phyloP scores from a whole-genome alignment of 164 flowering plant species.

The Umbilicus rupestris region DNA sequence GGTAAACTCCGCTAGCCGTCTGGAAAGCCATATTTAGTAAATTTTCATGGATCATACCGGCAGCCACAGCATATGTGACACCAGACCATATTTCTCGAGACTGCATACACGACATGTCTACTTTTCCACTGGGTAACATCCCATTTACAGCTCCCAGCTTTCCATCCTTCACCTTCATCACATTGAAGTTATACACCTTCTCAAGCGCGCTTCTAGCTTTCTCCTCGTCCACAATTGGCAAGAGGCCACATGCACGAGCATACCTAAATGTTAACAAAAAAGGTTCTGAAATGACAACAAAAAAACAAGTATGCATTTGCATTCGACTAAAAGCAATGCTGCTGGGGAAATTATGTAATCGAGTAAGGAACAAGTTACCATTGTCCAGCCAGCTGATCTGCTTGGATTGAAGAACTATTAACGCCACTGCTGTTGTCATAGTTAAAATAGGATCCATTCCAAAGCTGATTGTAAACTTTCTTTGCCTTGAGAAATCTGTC shows the following conservation, averaged over 20 bases:
- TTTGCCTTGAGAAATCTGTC: constrained; percentile 63
- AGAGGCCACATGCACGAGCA: constrained; percentile 79
- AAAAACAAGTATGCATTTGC: not conserved
- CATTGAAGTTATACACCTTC: constrained; percentile 64
- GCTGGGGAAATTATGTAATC: no score
- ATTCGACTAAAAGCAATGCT: no score
- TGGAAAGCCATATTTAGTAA: constrained; percentile 17
- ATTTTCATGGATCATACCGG: constrained; percentile 23
- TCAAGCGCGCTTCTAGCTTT: constrained; percentile 59
- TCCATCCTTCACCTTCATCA: constrained; percentile 66
- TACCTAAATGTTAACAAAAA: constrained; percentile 40
- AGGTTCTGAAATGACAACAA: no score
- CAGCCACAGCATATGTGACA: constrained; percentile 25
- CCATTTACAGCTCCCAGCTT: constrained; percentile 87
- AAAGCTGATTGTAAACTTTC: constrained; percentile 49
- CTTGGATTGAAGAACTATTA: constrained; percentile 73
- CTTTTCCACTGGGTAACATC: constrained; percentile 24
- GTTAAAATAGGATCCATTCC: constrained; percentile 94
- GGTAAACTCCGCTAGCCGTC: constrained; percentile 21
- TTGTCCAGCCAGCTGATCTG: constrained; percentile 97
- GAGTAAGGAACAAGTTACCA: constrained; percentile 30
- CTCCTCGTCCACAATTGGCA: constrained; percentile 60
- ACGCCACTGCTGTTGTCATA: constrained; percentile 65
- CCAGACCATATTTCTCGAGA: constrained; percentile 25
- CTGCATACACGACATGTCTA: constrained; percentile 21